Percentiles rank a stretch among this genome's conserved stretches.
phyloP scores from a whole-genome alignment of 768 basidiomycete species.

The Mycena chlorophos region DNA sequence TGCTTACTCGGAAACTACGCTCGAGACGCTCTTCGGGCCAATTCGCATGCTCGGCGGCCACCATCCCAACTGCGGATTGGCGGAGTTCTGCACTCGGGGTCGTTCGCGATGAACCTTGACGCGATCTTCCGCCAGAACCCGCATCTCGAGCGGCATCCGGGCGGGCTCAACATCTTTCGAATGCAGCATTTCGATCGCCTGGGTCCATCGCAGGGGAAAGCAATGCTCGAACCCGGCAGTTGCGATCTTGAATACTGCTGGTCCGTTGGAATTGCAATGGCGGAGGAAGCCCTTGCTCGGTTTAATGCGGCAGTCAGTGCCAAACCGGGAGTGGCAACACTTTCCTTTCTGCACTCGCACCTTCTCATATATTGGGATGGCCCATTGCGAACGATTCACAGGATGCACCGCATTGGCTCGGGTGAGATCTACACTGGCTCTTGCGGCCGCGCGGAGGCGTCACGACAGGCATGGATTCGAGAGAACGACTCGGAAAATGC shows the following conservation, averaged over 20 bases:
- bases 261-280: neutral
- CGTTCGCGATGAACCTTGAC: slow-evolving; percentile 9
- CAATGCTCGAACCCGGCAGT: neutral
- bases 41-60: slow-evolving; percentile 10
- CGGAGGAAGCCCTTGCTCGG: neutral
- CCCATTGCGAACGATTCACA: too few species aligned
- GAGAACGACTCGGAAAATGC: too few species aligned
- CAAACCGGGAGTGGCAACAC: too few species aligned
- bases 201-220: neutral
- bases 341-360: too few species aligned
- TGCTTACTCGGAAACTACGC: slow-evolving; percentile 13
- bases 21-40: slow-evolving; percentile 18
- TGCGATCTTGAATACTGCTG: slow-evolving; percentile 9
- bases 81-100: slow-evolving; percentile 5
- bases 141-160: slow-evolving; percentile 2
- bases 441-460: too few species aligned
- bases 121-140: slow-evolving; percentile 8
- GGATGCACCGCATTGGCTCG: too few species aligned
- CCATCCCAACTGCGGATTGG: slow-evolving; percentile 4
- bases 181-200: slow-evolving; percentile 15
- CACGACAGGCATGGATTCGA: too few species aligned
- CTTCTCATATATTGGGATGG: too few species aligned
- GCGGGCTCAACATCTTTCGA: slow-evolving; percentile 8
- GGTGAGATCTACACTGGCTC: too few species aligned
- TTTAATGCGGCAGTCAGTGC: too few species aligned